Percentiles rank a stretch among this genome's conserved stretches.
phyloP scores from a whole-genome alignment of 805 yeast species.

The Zygotorulaspora chibaensis region DNA sequence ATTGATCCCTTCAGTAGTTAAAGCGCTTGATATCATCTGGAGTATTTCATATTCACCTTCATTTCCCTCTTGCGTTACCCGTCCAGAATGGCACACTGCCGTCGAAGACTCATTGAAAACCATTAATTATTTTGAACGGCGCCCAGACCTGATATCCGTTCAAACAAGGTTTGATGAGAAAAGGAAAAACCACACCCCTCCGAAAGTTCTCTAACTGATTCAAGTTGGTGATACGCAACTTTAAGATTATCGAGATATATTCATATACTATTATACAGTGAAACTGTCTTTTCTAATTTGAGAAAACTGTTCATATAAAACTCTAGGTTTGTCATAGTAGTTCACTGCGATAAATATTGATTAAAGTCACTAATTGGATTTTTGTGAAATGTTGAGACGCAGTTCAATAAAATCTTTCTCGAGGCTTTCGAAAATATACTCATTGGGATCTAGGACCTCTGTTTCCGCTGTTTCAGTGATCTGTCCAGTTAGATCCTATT shows the following conservation, averaged over 20 bases:
- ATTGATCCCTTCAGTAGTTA: too few species aligned
- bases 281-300: too few species aligned
- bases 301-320: too few species aligned
- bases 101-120: too few species aligned
- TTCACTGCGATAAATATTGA: too few species aligned
- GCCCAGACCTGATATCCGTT: neutral
- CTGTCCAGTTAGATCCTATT: conserved; percentile 4
- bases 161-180: too few species aligned
- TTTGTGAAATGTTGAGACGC: conserved; percentile 8
- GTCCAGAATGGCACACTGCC: neutral
- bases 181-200: neutral
- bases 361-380: neutral
- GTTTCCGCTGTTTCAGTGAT: neutral
- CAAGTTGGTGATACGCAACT: neutral
- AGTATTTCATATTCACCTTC: neutral
- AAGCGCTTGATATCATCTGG: neutral
- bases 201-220: neutral
- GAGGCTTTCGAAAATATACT: conserved; percentile 2
- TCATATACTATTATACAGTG: too few species aligned
- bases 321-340: too few species aligned
- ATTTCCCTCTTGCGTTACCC: neutral
- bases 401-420: conserved; percentile 1
- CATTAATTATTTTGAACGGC: too few species aligned
- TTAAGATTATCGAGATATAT: too few species aligned
- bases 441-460: neutral